Conservation (phyloP, 2,329 filamentous ascomycete genomes). For the Hypoxylon rubiginosum region DNA sequence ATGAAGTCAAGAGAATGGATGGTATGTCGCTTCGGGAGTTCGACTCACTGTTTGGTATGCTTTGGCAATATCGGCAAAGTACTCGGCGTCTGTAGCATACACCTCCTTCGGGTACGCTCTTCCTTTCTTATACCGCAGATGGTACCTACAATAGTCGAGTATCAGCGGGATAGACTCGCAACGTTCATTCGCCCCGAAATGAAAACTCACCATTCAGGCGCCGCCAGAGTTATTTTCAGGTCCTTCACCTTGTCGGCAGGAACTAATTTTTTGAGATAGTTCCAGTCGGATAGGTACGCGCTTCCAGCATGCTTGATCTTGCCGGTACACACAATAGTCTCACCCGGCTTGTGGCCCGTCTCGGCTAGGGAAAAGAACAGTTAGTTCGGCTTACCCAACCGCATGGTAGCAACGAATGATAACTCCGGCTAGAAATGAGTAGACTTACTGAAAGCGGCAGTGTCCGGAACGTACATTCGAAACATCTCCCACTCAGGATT, state of each 20-base stretch:
- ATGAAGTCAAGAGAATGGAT: background rate
- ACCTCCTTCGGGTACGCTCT: conserved; percentile 69
- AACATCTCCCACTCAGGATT: conserved; percentile 66
- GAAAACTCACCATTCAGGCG: conserved; percentile 59
- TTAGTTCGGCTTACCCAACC: conserved; percentile 57
- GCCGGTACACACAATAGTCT: conserved; percentile 60
- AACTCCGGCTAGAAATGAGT: background rate
- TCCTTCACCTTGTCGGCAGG: conserved; percentile 72
- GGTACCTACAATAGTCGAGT: conserved; percentile 55
- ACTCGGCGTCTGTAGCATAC: conserved; percentile 70
- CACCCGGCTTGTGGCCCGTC: conserved; percentile 62
- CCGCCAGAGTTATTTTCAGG: conserved; percentile 66
- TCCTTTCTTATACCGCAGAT: conserved; percentile 69
- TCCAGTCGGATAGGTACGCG: conserved; percentile 59
- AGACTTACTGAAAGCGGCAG: conserved; percentile 57
- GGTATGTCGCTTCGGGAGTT: no score
- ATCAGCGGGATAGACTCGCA: conserved; percentile 5
- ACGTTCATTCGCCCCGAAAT: background rate
- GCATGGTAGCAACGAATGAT: background rate
- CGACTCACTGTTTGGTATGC: conserved; percentile 61
- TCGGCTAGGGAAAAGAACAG: conserved; percentile 53
- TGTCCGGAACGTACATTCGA: conserved; percentile 67
- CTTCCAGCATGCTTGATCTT: conserved; percentile 63
- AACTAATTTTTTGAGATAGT: conserved; percentile 60
- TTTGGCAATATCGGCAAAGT: conserved; percentile 74